Evolutionary conservation across 352 stramenopile genomes (phyloP).

Genomic region (Globisporangium okanoganense): DNA sequence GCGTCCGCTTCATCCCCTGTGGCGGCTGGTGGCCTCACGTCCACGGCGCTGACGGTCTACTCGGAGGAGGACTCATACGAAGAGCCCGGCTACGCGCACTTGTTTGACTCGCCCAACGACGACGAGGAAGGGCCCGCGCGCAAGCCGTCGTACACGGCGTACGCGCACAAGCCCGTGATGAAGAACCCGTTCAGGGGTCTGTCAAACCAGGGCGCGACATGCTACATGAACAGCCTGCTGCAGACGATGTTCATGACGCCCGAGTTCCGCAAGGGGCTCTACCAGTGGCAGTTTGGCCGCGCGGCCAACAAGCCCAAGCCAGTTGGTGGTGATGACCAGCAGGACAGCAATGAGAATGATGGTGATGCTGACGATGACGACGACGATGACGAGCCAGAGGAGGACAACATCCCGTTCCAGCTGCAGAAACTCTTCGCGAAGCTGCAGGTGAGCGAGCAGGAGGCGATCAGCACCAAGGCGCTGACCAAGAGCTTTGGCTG

Average conservation of each 20-base stretch:
- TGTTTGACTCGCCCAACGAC: slow-evolving; percentile 46
- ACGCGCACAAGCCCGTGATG: neutral
- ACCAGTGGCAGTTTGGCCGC: slow-evolving; percentile 46
- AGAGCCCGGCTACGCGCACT: slow-evolving; percentile 33
- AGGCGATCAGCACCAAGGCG: slow-evolving; percentile 75
- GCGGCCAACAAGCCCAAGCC: slow-evolving; percentile 7
- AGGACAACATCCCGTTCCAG: slow-evolving; percentile 85
- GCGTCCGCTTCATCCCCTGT: slow-evolving; percentile 3
- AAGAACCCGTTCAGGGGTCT: slow-evolving; percentile 71
- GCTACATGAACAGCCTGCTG: slow-evolving; percentile 93
- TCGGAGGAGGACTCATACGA: slow-evolving; percentile 21
- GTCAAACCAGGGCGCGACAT: slow-evolving; percentile 90
- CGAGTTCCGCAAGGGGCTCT: slow-evolving; percentile 81
- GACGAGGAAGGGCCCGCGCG: slow-evolving; percentile 8
- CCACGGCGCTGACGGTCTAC: slow-evolving; percentile 45
- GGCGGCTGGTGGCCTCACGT: slow-evolving; percentile 20
- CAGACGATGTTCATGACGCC: slow-evolving; percentile 92
- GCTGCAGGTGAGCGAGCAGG: slow-evolving; percentile 74
- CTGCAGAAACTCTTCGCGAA: slow-evolving; percentile 92
- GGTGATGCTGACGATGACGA: slow-evolving; percentile 20
- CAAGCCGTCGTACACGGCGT: slow-evolving; percentile 10
- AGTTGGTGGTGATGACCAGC: neutral
- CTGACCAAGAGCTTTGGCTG: slow-evolving; percentile 92
- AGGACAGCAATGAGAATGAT: slow-evolving; percentile 12
- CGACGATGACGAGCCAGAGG: slow-evolving; percentile 46